These are phyloP conservation scores for Sparassis latifolia DNA, from an alignment of 1,284 basidiomycete species.

Conservation along the genomic window DNA sequence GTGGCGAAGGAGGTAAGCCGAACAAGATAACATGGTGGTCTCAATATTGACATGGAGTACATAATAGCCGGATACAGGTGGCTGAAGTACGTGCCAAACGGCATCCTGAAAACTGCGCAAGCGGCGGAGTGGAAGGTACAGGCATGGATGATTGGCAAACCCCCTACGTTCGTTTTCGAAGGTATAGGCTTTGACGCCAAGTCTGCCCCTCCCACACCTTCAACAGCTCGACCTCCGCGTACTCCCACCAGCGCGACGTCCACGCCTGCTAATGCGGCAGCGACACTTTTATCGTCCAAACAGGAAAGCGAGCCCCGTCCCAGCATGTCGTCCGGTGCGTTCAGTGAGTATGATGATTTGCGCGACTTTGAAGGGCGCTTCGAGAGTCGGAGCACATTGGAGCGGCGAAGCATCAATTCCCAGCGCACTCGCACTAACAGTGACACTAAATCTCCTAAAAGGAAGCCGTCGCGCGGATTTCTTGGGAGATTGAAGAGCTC, in stretches of 20 bases:
- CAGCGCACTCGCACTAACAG: slow-evolving; percentile 28
- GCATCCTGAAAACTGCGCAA: slow-evolving; percentile 90
- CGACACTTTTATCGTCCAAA: slow-evolving; percentile 12
- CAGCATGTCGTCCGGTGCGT: slow-evolving; percentile 39
- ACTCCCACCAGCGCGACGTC: slow-evolving; percentile 12
- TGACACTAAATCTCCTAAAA: slow-evolving; percentile 31
- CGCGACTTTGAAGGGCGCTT: slow-evolving; percentile 79
- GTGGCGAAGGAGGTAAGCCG: slow-evolving; percentile 77
- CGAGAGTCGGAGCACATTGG: slow-evolving; percentile 70
- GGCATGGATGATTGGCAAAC: slow-evolving; percentile 94
- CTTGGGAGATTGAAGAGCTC: slow-evolving; percentile 50
- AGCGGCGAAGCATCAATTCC: slow-evolving; percentile 29
- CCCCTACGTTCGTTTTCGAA: slow-evolving; percentile 73
- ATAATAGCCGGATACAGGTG: slow-evolving; percentile 79
- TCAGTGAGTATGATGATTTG: slow-evolving; percentile 82
- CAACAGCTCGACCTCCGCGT: slow-evolving; percentile 6
- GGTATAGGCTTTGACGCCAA: slow-evolving; percentile 69
- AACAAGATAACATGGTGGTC: not conserved
- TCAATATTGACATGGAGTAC: not conserved
- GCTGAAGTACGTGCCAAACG: slow-evolving; percentile 94
- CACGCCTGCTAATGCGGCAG: not conserved
- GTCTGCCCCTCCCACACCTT: slow-evolving; percentile 27
- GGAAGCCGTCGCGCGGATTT: slow-evolving; percentile 62
- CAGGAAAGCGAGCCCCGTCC: slow-evolving; percentile 27
- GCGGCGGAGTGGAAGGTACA: slow-evolving; percentile 97